Evolutionary conservation across 768 basidiomycete species (phyloP).

Genomic region (Suillus tomentosus): DNA sequence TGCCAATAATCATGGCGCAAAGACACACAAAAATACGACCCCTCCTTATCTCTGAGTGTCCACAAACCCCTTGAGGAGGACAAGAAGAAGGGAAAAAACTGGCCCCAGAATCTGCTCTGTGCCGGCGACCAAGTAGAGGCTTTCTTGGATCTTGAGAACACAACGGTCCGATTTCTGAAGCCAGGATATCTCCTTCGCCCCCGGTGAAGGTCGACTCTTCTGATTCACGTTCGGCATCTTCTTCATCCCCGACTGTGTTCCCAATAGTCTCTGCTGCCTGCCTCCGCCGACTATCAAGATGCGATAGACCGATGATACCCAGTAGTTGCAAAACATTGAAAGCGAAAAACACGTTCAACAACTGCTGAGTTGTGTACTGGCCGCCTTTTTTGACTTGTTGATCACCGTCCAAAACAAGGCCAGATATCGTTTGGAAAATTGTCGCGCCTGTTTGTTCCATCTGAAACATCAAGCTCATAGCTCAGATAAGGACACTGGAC

Average conservation of each 20-base stretch:
- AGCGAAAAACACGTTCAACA: conserved; percentile 58
- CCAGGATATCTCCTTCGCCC: conserved; percentile 9
- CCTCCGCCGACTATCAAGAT: conserved; percentile 48
- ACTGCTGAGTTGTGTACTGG: conserved; percentile 46
- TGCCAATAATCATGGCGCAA: conserved; percentile 44
- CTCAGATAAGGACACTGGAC: neutral
- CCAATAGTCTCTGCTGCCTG: conserved; percentile 14
- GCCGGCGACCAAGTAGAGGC: conserved; percentile 13
- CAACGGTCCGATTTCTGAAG: conserved; percentile 11
- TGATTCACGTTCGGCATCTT: neutral
- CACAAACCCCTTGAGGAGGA: conserved; percentile 19
- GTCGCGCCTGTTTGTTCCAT: conserved; percentile 76
- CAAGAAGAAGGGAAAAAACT: conserved; percentile 16
- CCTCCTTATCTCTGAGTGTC: conserved; percentile 42
- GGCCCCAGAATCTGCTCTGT: conserved; percentile 2
- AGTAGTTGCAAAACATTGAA: conserved; percentile 59
- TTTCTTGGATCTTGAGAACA: conserved; percentile 17
- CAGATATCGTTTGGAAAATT: conserved; percentile 72
- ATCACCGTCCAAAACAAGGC: conserved; percentile 50
- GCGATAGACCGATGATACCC: conserved; percentile 50
- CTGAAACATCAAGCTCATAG: conserved; percentile 35
- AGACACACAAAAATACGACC: conserved; percentile 53
- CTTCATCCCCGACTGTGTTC: neutral
- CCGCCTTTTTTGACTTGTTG: conserved; percentile 12
- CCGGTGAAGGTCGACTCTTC: conserved; percentile 5